A percentile compares a stretch with the other conserved stretches of the same genome.
These are phyloP conservation scores for Lasiodiplodia sp. DNA, from an alignment of 2,329 filamentous ascomycete species.

Conservation along the genomic window DNA sequence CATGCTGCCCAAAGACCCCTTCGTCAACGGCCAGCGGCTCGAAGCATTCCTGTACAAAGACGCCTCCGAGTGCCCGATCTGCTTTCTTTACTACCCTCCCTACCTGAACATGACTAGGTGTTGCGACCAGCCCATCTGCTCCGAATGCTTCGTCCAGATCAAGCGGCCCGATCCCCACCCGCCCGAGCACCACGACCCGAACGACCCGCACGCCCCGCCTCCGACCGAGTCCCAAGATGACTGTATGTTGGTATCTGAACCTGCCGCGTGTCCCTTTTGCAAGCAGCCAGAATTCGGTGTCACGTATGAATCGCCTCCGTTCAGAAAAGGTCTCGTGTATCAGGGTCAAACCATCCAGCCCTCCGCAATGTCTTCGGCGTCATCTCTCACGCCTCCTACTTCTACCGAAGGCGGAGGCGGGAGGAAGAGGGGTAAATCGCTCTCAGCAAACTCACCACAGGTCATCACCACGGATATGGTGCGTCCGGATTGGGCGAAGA, in stretches of 20 bases:
- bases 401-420: conserved; percentile 36
- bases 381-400: conserved; percentile 67
- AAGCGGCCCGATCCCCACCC: conserved; percentile 92
- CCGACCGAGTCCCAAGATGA: conserved; percentile 58
- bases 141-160: conserved; percentile 98
- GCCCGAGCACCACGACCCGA: conserved; percentile 71
- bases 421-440: conserved; percentile 68
- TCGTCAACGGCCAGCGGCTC: conserved; percentile 91
- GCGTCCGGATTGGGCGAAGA: conserved; percentile 92
- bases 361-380: conserved; percentile 86
- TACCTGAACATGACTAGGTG: conserved; percentile 94
- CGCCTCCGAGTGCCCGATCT: conserved; percentile 90
- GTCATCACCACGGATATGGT: conserved; percentile 94
- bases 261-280: conserved; percentile 92
- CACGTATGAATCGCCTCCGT: conserved; percentile 89
- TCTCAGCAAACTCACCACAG: conserved; percentile 82
- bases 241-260: conserved; percentile 81
- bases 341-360: conserved; percentile 58
- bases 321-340: conserved; percentile 82
- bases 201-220: conserved; percentile 49
- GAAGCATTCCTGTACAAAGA: conserved; percentile 96
- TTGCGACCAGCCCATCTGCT: conserved; percentile 95
- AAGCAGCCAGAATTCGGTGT: conserved; percentile 94
- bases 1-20: conserved; percentile 80
- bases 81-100: conserved; percentile 93